These are phyloP conservation scores for Esteya vermicola DNA, from an alignment of 2,329 filamentous ascomycete species.

Conservation along the genomic window DNA sequence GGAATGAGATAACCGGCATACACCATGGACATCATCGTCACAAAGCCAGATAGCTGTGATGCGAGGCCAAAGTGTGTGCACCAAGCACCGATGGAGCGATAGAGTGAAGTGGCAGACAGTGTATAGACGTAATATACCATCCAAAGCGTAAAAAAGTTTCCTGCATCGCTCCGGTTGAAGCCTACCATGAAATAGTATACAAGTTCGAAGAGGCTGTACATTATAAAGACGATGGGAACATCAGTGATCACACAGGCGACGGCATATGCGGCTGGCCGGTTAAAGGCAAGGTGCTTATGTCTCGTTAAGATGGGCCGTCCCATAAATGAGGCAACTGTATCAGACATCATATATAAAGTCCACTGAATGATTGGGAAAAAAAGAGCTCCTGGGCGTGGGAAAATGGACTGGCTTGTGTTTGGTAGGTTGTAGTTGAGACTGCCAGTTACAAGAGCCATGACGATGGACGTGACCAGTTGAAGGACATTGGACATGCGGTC, in stretches of 20 bases:
- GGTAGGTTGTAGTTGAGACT: slow-evolving; percentile 62
- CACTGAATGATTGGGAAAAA: slow-evolving; percentile 42
- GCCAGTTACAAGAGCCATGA: slow-evolving; percentile 60
- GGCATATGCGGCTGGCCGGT: slow-evolving; percentile 40
- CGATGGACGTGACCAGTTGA: slow-evolving; percentile 65
- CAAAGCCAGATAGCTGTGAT: slow-evolving; percentile 29
- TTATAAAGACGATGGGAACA: slow-evolving; percentile 46
- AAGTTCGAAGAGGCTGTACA: slow-evolving; percentile 54
- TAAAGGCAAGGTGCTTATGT: slow-evolving; percentile 34
- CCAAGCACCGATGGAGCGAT: slow-evolving; percentile 42
- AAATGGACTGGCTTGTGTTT: slow-evolving; percentile 47
- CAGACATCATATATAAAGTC: slow-evolving; percentile 56
- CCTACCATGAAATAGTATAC: slow-evolving; percentile 69
- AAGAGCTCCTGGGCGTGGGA: slow-evolving; percentile 31
- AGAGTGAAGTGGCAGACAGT: slow-evolving; percentile 43
- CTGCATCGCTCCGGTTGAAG: slow-evolving; percentile 48
- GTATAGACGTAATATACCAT: slow-evolving; percentile 46
- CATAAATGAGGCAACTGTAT: slow-evolving; percentile 46
- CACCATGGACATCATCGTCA: slow-evolving; percentile 48
- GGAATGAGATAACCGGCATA: slow-evolving; percentile 22
- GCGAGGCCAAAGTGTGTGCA: slow-evolving; percentile 44
- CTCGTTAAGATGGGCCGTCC: slow-evolving; percentile 19
- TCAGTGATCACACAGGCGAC: slow-evolving; percentile 44
- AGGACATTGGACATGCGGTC: slow-evolving; percentile 63
- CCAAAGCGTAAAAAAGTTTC: slow-evolving; percentile 52